Evolutionary conservation across 208 protist species (phyloP).

Genomic region (Acanthamoeba triangularis): DNA sequence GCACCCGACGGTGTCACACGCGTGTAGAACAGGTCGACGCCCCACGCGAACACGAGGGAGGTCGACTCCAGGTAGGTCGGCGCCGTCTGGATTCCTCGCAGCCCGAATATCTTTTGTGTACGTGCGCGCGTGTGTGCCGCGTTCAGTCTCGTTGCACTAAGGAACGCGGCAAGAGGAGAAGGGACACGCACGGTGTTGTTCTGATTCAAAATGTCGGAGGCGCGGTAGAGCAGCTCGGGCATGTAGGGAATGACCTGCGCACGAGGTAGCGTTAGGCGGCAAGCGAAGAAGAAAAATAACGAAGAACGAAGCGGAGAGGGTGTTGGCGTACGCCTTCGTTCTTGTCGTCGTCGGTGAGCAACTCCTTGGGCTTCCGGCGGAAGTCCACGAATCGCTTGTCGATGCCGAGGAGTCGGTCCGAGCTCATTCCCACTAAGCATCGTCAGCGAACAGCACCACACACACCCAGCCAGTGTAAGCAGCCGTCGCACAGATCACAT

Average conservation of each 20-base stretch:
- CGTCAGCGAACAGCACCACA: neutral
- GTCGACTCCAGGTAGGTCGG: constrained; percentile 84
- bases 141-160: neutral
- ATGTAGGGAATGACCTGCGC: constrained; percentile 77
- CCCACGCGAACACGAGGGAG: constrained; percentile 77
- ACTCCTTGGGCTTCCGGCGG: constrained; percentile 65
- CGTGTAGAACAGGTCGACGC: constrained; percentile 83
- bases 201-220: constrained; percentile 64
- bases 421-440: constrained; percentile 55
- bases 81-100: constrained; percentile 69
- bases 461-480: neutral
- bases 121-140: neutral
- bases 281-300: neutral
- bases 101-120: constrained; percentile 6
- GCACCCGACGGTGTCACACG: constrained; percentile 71
- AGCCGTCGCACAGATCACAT: neutral
- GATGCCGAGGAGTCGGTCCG: constrained; percentile 45
- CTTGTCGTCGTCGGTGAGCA: constrained; percentile 77
- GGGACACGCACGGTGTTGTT: constrained; percentile 71
- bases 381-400: constrained; percentile 74
- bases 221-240: constrained; percentile 62
- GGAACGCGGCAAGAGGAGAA: neutral
- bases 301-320: too few relatives aligned
- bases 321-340: constrained; percentile 77
- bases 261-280: neutral